phyloP scores from a whole-genome alignment of 306 rosid genomes.

The Cucurbita pepo region DNA sequence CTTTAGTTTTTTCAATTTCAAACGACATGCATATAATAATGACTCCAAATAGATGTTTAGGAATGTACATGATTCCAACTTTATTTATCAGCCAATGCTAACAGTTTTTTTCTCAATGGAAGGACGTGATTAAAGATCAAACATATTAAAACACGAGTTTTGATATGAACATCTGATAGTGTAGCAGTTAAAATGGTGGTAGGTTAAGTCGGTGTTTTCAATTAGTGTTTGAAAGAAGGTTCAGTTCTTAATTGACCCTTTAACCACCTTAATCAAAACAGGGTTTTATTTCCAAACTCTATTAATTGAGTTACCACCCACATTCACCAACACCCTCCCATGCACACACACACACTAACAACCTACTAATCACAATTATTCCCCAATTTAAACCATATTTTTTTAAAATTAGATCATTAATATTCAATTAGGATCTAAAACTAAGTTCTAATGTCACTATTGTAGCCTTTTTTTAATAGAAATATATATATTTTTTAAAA shows the following conservation, averaged over 20 bases:
- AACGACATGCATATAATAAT: too few relatives aligned
- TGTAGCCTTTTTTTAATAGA: not conserved
- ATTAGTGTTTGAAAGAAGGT: not conserved
- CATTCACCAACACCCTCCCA: not conserved
- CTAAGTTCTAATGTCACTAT: not conserved
- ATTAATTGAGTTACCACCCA: not conserved
- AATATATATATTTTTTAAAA: not conserved
- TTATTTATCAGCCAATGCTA: too few relatives aligned
- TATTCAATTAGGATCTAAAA: not conserved
- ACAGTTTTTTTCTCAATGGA: too few relatives aligned
- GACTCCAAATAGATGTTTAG: too few relatives aligned
- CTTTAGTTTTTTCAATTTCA: too few relatives aligned
- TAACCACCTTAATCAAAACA: not conserved
- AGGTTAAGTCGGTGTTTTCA: not conserved
- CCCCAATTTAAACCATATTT: not conserved
- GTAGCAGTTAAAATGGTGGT: not conserved
- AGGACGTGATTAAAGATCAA: too few relatives aligned
- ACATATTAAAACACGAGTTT: too few relatives aligned
- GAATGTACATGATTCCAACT: too few relatives aligned
- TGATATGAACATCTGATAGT: not conserved
- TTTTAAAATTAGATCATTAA: not conserved
- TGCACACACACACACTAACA: not conserved
- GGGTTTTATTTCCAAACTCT: not conserved
- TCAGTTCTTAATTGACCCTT: not conserved
- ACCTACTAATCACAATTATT: not conserved